Evolutionary conservation across 2,329 filamentous ascomycete species (phyloP), one percentile per base, ranked within the genome.

Genomic region (Botryotinia globosa): DNA sequence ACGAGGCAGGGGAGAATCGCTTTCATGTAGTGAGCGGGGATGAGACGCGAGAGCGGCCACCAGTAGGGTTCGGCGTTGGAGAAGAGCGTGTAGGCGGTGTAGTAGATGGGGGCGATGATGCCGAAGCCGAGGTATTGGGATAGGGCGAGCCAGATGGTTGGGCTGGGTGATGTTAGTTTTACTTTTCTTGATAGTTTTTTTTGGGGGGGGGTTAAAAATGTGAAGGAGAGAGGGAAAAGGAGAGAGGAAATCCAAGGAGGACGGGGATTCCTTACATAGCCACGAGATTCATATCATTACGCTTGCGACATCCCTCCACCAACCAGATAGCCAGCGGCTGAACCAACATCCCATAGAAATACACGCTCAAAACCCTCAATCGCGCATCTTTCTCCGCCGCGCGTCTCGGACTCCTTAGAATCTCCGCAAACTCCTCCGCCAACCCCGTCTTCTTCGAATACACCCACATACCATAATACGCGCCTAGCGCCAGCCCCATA

Each of bases 211-310:
- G 34, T 2, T 2, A 34, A 18, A 44, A 44, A 44, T 44, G 16
- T 44, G 42, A 18, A 42, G 16, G 42, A 16, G 42, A 14, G 39
- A 10, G 39, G 39, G 14, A 16, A 45, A 45, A 20, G 44, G 44
- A 45, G 18, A 20, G 44, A 8, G 44, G 7, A 20, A 20, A 37
- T 37, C 37, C 8, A 37, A 37, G 8, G 20, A 3, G 20, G 20
- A 48, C 9, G 44, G 10, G 12, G 12, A 9, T n/a, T 45, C 16
- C 48, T 39, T 71, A 71, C 69, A 71, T 8, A 10, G 69, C 69
- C 44, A 71, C 20, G 22, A 67, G 48, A 10, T 71, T 71, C 69
- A 71, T 71, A 22, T 59, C 62, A 32, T 71, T 67, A 10, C 69
- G 29, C 61, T 67, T 71, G 16, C 61, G 61, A 32, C 61, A 71